A percentile compares a stretch with the other conserved stretches of the same genome.
These are phyloP conservation scores for Aquilaria yunnanensis DNA, from an alignment of 345 rosid genomes.

Conservation along the genomic window DNA sequence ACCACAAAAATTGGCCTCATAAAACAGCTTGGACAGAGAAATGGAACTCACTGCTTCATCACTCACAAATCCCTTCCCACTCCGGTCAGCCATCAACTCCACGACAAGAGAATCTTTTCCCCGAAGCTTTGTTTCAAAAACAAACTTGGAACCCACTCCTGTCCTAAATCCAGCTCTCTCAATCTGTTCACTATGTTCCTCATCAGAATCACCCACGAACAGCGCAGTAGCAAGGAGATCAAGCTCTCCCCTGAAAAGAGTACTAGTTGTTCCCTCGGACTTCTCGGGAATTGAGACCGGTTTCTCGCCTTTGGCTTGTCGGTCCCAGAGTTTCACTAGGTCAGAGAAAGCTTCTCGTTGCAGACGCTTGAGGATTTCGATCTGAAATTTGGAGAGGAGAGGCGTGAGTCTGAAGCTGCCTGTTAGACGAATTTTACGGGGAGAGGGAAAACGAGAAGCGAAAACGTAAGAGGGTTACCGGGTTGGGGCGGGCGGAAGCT, in stretches of 20 bases:
- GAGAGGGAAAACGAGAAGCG: too few relatives aligned
- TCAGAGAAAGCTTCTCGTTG: conserved; percentile 79
- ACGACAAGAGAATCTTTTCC: conserved; percentile 50
- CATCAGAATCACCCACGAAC: conserved; percentile 36
- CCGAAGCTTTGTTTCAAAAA: conserved; percentile 50
- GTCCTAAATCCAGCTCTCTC: conserved; percentile 44
- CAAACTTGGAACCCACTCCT: conserved; percentile 49
- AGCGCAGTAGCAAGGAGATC: conserved; percentile 56
- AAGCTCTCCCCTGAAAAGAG: conserved; percentile 60
- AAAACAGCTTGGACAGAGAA: conserved; percentile 55
- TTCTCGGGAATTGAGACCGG: conserved; percentile 42
- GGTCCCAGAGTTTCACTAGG: conserved; percentile 69
- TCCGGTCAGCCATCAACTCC: conserved; percentile 49
- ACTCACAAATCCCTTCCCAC: conserved; percentile 16
- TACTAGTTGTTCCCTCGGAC: conserved; percentile 43
- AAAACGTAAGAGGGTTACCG: conserved; percentile 29
- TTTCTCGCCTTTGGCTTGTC: conserved; percentile 72
- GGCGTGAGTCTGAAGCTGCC: neutral
- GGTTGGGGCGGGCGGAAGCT: conserved; percentile 37
- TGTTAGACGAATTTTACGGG: neutral
- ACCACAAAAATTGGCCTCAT: conserved; percentile 46
- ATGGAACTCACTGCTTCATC: conserved; percentile 32
- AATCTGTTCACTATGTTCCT: conserved; percentile 28
- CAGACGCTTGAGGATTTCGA: conserved; percentile 81
- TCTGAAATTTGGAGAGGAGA: conserved; percentile 36